Evolutionary conservation across 495 filamentous ascomycete genomes (phyloP).

Genomic region (Aspergillus kassunensis): DNA sequence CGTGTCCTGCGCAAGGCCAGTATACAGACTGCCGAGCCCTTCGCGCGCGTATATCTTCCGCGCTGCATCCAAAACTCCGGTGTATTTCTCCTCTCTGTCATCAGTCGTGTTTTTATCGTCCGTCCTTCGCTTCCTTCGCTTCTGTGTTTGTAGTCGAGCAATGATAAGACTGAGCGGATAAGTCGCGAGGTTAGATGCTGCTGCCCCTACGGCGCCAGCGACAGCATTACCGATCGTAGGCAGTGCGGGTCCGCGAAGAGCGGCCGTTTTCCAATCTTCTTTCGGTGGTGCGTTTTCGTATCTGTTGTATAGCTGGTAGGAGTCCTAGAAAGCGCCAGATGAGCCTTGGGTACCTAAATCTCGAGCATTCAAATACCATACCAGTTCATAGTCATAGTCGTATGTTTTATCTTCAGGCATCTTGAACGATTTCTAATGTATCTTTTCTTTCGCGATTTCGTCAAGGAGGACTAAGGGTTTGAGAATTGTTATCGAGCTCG

Average conservation of each 20-base stretch:
- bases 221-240: slow-evolving; percentile 85
- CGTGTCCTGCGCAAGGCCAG: slow-evolving; percentile 67
- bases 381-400: slow-evolving; percentile 1
- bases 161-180: slow-evolving; percentile 87
- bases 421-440: neutral
- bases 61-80: slow-evolving; percentile 61
- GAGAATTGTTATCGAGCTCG: too few relatives aligned
- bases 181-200: slow-evolving; percentile 71
- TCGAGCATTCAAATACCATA: neutral
- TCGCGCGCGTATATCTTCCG: slow-evolving; percentile 66
- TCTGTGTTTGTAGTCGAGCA: slow-evolving; percentile 79
- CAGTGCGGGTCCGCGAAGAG: slow-evolving; percentile 52
- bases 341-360: neutral
- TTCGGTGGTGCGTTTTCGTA: slow-evolving; percentile 35
- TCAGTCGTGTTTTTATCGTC: neutral
- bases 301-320: slow-evolving; percentile 48
- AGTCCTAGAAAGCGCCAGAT: slow-evolving; percentile 33
- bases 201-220: slow-evolving; percentile 73
- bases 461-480: too few relatives aligned
- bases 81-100: slow-evolving; percentile 52
- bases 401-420: neutral
- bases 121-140: slow-evolving; percentile 38
- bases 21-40: slow-evolving; percentile 70
- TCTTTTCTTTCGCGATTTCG: too few relatives aligned
- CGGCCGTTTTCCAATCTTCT: slow-evolving; percentile 33